These are phyloP conservation scores for Leishmania lainsoni DNA, from an alignment of 208 protist genomes.

Conservation along the genomic window DNA sequence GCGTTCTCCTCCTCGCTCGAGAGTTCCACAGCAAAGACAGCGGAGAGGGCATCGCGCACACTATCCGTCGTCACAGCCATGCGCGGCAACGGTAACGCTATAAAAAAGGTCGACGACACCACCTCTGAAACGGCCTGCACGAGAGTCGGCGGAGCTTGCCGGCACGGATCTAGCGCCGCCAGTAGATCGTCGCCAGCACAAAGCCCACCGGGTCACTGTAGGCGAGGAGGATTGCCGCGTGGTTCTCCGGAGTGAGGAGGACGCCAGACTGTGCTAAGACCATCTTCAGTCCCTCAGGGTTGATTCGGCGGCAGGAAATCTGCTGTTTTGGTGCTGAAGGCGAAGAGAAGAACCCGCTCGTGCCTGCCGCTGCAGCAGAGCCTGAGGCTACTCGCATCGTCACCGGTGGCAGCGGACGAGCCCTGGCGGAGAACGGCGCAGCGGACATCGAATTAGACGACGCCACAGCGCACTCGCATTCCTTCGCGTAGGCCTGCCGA, in stretches of 20 bases:
- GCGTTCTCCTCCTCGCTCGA: slow-evolving; percentile 10
- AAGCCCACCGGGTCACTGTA: slow-evolving; percentile 84
- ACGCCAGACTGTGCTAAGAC: slow-evolving; percentile 63
- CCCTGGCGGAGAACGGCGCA: background rate
- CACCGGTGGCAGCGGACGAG: slow-evolving; percentile 1
- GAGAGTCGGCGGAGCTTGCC: background rate
- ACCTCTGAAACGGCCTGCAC: slow-evolving; percentile 1
- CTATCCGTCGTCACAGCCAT: slow-evolving; percentile 32
- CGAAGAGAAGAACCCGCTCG: background rate
- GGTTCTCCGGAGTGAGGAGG: slow-evolving; percentile 58
- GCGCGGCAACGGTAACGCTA: slow-evolving; percentile 11
- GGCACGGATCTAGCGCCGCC: slow-evolving; percentile 28
- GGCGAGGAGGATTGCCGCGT: slow-evolving; percentile 46
- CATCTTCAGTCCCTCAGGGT: slow-evolving; percentile 71
- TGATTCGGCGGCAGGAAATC: slow-evolving; percentile 40
- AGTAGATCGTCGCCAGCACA: slow-evolving; percentile 48
- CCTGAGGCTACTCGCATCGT: background rate
- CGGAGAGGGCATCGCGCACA: slow-evolving; percentile 24
- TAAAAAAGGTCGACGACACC: slow-evolving; percentile 13
- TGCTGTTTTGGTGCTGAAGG: background rate
- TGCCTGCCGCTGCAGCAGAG: background rate
- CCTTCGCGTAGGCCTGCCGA: slow-evolving; percentile 29
- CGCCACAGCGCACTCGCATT: slow-evolving; percentile 35
- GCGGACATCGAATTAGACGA: background rate
- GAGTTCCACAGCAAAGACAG: slow-evolving; percentile 28